phyloP scores from a whole-genome alignment of 371 early-diverging fungal species.

The Rhizopus sp. region DNA sequence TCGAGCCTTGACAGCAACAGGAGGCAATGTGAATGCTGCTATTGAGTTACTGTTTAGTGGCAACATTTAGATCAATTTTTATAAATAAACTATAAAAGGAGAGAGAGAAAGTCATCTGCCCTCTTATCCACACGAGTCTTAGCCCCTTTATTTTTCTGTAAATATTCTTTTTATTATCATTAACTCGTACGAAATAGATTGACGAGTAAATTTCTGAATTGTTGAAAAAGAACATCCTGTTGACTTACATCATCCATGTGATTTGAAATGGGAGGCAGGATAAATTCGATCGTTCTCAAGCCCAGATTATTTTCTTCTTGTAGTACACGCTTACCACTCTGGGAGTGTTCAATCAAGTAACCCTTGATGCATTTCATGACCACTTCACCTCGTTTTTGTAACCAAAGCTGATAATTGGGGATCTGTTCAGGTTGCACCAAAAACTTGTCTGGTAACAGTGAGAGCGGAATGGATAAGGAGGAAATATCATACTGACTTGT shows the following conservation, averaged over 20 bases:
- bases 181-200: slow-evolving; percentile 45
- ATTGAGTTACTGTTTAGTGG: slow-evolving; percentile 80
- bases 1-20: slow-evolving; percentile 79
- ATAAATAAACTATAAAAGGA: no score
- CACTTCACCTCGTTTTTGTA: slow-evolving; percentile 58
- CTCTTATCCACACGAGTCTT: no score
- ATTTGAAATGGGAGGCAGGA: slow-evolving; percentile 28
- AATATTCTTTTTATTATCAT: not conserved
- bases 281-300: slow-evolving; percentile 44
- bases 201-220: slow-evolving; percentile 38
- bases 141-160: slow-evolving; percentile 1
- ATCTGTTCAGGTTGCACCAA: slow-evolving; percentile 40
- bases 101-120: no score
- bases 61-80: slow-evolving; percentile 16
- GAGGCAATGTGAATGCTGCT: slow-evolving; percentile 93
- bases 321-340: slow-evolving; percentile 35
- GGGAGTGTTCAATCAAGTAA: slow-evolving; percentile 58
- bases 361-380: slow-evolving; percentile 68
- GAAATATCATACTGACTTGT: slow-evolving; percentile 71
- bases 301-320: slow-evolving; percentile 31
- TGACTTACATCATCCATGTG: slow-evolving; percentile 14
- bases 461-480: slow-evolving; percentile 64
- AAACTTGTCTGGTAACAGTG: slow-evolving; percentile 63
- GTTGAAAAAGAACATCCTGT: slow-evolving; percentile 43
- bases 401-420: slow-evolving; percentile 26